phyloP scores from a whole-genome alignment of 192 early-diverging fungal species.

The Dissophora globulifera region DNA sequence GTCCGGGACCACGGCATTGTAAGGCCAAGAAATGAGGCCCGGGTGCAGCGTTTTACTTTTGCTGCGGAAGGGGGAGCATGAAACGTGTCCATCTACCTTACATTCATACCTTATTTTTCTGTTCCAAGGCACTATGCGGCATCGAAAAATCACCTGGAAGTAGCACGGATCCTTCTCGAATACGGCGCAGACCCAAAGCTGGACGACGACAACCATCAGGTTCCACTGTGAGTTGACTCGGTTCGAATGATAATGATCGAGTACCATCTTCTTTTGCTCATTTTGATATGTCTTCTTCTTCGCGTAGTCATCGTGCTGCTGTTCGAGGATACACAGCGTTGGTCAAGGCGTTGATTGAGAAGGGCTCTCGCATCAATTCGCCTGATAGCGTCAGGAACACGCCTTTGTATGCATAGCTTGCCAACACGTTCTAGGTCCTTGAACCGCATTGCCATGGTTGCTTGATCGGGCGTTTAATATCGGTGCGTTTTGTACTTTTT shows the following conservation, averaged over 20 bases:
- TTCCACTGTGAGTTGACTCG: constrained; percentile 65
- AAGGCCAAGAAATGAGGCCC: constrained; percentile 7
- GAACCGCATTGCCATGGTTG: background rate
- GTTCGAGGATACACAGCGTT: constrained; percentile 61
- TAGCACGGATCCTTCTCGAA: constrained; percentile 55
- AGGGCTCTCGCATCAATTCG: constrained; percentile 55
- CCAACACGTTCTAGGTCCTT: background rate
- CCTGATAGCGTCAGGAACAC: constrained; percentile 64
- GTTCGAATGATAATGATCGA: no score
- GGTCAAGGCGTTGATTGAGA: constrained; percentile 57
- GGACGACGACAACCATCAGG: constrained; percentile 59
- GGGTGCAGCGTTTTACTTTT: no score
- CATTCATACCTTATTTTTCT: no score
- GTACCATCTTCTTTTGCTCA: no score
- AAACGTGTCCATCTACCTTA: no score
- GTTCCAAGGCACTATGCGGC: constrained; percentile 64
- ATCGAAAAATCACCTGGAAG: constrained; percentile 68
- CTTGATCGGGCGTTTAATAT: background rate
- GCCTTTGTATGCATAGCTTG: constrained; percentile 46
- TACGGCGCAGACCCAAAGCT: constrained; percentile 59
- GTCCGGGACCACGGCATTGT: constrained; percentile 62
- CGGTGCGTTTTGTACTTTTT: background rate
- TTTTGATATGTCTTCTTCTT: no score
- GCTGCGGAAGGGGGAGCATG: no score
- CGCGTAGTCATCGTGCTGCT: constrained; percentile 61